These are phyloP conservation scores for Angomonas ambiguus DNA, from an alignment of 208 protist genomes.

Conservation along the genomic window DNA sequence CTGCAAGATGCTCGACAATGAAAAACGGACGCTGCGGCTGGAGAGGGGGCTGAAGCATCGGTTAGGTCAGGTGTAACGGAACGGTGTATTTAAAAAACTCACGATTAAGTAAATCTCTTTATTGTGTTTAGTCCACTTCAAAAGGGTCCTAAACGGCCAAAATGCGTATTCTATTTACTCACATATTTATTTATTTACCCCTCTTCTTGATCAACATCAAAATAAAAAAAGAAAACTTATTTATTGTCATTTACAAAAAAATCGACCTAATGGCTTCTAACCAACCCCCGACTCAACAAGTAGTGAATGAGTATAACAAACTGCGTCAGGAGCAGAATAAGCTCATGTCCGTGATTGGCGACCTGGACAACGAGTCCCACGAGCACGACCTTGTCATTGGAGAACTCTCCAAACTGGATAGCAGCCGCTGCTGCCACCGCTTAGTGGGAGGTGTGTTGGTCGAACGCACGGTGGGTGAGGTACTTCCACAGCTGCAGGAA, in stretches of 20 bases:
- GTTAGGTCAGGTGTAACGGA: neutral
- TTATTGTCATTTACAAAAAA: neutral
- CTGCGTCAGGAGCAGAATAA: conserved; percentile 83
- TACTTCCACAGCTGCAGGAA: conserved; percentile 92
- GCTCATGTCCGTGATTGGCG: conserved; percentile 81
- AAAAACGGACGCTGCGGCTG: conserved; percentile 42
- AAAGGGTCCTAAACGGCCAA: too few species aligned
- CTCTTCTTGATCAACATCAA: neutral
- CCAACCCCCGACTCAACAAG: conserved; percentile 28
- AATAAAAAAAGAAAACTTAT: conserved; percentile 2
- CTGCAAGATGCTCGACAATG: conserved; percentile 75
- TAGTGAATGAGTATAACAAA: conserved; percentile 80
- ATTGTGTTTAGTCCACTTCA: too few species aligned
- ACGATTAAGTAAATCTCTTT: neutral
- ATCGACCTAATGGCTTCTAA: too few species aligned
- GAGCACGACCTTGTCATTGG: conserved; percentile 90
- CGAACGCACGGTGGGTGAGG: conserved; percentile 93
- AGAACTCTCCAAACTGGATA: conserved; percentile 80
- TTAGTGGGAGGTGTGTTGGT: conserved; percentile 94
- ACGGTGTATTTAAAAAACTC: neutral
- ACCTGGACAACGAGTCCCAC: conserved; percentile 85
- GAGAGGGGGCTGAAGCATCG: conserved; percentile 31
- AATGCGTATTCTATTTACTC: too few species aligned
- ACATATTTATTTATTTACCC: neutral
- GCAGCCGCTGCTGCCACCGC: conserved; percentile 91